phyloP scores from a whole-genome alignment of 805 yeast species.

The Candida glaebosa region DNA sequence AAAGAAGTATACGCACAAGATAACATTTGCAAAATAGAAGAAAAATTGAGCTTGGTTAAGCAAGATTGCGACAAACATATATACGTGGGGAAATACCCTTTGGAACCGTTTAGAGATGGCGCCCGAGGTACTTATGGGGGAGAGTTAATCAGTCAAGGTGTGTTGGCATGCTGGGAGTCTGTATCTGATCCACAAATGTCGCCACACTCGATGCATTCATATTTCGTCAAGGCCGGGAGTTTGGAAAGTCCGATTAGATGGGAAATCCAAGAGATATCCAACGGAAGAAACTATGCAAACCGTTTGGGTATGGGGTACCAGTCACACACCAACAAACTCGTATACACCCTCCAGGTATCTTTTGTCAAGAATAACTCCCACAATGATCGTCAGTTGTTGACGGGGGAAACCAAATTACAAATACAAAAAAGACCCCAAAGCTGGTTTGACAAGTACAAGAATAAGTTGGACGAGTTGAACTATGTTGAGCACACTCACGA shows the following conservation, averaged over 20 bases:
- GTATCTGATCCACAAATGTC: constrained; percentile 18
- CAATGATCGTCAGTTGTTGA: constrained; percentile 9
- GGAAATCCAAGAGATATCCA: constrained; percentile 27
- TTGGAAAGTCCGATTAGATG: constrained; percentile 24
- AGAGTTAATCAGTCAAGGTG: constrained; percentile 31
- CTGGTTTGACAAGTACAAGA: constrained; percentile 19
- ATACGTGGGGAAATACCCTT: constrained; percentile 17
- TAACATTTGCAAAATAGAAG: constrained; percentile 11
- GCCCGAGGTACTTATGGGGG: constrained; percentile 43
- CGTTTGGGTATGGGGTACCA: constrained; percentile 29
- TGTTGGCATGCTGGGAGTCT: constrained; percentile 34
- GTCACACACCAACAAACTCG: constrained; percentile 19
- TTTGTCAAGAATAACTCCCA: constrained; percentile 27
- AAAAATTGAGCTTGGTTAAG: constrained; percentile 13
- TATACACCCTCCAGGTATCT: constrained; percentile 30
- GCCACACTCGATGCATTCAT: constrained; percentile 40
- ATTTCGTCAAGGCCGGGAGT: constrained; percentile 35
- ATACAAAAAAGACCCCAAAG: constrained; percentile 24
- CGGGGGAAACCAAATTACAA: constrained; percentile 17
- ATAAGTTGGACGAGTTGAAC: constrained; percentile 13
- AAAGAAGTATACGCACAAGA: constrained; percentile 12
- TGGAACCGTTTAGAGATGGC: constrained; percentile 16
- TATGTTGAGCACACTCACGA: constrained; percentile 27
- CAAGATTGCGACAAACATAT: constrained; percentile 5
- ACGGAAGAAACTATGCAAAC: constrained; percentile 33